phyloP scores from a whole-genome alignment of 2,329 filamentous ascomycete species.

The Aspergillus pseudoglaucus region DNA sequence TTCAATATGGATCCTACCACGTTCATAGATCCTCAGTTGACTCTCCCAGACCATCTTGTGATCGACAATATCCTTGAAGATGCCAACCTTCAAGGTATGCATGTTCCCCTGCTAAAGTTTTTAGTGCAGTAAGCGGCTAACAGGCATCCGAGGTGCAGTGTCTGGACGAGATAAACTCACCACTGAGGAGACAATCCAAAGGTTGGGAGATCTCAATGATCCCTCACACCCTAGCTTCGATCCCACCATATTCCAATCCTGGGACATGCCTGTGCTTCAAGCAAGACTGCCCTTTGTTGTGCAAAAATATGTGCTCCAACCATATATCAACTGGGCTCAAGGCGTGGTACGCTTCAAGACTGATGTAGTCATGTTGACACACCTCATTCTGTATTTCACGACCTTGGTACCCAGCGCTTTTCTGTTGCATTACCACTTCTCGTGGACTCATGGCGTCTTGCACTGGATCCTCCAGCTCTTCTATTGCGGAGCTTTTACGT shows the following conservation, averaged over 20 bases:
- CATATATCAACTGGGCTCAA: constrained; percentile 54
- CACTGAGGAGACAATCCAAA: constrained; percentile 30
- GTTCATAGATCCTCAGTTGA: constrained; percentile 29
- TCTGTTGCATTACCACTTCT: constrained; percentile 60
- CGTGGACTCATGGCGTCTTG: constrained; percentile 58
- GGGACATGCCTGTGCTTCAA: constrained; percentile 44
- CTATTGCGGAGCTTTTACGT: constrained; percentile 67
- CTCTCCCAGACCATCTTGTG: constrained; percentile 34
- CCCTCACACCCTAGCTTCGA: constrained; percentile 44
- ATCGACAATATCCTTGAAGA: constrained; percentile 33
- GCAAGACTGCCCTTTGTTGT: constrained; percentile 30
- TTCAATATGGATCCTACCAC: constrained; percentile 22
- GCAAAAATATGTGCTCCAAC: constrained; percentile 48
- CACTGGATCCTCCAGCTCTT: constrained; percentile 61
- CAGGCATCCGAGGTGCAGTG: constrained; percentile 1
- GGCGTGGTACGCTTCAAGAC: constrained; percentile 57
- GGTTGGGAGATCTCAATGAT: constrained; percentile 47
- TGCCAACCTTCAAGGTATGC: constrained; percentile 9
- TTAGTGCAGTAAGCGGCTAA: constrained; percentile 7
- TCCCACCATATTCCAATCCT: constrained; percentile 49
- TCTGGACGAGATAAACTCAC: constrained; percentile 7
- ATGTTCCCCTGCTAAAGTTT: constrained; percentile 1
- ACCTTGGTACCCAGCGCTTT: constrained; percentile 65
- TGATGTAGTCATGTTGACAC: constrained; percentile 72
- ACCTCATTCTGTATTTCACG: constrained; percentile 64